phyloP scores from a whole-genome alignment of 164 flowering plant genomes.

The Berberis thunbergii region DNA sequence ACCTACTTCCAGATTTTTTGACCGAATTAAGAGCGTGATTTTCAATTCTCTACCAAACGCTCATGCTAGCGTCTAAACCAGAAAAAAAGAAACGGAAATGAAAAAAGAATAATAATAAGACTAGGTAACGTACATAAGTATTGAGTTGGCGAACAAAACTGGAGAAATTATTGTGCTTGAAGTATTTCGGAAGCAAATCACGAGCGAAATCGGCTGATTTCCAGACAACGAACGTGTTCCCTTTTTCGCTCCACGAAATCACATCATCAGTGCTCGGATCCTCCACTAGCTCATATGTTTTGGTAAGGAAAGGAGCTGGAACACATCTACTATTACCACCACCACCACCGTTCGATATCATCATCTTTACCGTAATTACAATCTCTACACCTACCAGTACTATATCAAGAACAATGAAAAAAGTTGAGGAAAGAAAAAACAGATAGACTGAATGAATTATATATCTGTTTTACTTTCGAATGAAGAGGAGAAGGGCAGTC shows the following conservation, averaged over 20 bases:
- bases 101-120: not conserved
- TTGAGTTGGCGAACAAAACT: conserved; percentile 97
- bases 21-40: no score
- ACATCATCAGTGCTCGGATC: conserved; percentile 58
- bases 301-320: conserved; percentile 90
- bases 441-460: not conserved
- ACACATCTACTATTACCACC: conserved; percentile 23
- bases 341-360: no score
- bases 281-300: conserved; percentile 87
- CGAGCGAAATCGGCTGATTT: conserved; percentile 76
- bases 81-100: not conserved
- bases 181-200: conserved; percentile 77
- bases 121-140: conserved; percentile 60
- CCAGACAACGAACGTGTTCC: conserved; percentile 78
- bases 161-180: conserved; percentile 97
- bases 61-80: not conserved
- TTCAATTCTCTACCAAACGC: no score
- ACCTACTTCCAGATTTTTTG: no score
- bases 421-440: not conserved
- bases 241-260: conserved; percentile 67
- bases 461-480: conserved; percentile 7
- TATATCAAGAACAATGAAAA: not conserved
- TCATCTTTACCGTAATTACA: no score
- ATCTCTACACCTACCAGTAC: not conserved
- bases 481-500: conserved; percentile 75